These are phyloP conservation scores for Vicia villosa DNA, from an alignment of 306 rosid species.

Conservation along the genomic window DNA sequence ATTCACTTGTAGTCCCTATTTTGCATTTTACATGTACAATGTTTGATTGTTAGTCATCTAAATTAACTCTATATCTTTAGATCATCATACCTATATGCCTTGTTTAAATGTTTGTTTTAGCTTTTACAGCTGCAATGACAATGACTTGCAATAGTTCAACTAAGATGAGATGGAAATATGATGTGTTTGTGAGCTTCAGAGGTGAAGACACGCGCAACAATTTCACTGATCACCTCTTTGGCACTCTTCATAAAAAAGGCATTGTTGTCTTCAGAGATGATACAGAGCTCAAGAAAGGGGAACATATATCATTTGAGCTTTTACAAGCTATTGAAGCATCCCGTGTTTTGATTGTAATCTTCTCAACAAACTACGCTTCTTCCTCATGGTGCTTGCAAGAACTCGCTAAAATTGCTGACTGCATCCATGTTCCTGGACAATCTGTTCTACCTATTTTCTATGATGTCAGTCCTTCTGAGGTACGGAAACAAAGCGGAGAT, in stretches of 20 bases:
- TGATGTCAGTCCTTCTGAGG: slow-evolving; percentile 42
- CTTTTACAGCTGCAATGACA: too few relatives aligned
- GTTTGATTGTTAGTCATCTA: too few relatives aligned
- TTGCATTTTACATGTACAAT: too few relatives aligned
- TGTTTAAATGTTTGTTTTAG: background rate
- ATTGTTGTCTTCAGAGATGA: background rate
- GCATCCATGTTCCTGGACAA: background rate
- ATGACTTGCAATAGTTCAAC: background rate
- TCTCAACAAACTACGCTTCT: slow-evolving; percentile 12
- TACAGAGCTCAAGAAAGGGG: background rate
- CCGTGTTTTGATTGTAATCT: slow-evolving; percentile 2
- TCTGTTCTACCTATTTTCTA: slow-evolving; percentile 10
- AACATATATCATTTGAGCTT: too few relatives aligned
- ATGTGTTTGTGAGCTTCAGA: slow-evolving; percentile 36
- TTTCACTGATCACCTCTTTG: background rate
- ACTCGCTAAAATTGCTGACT: slow-evolving; percentile 8
- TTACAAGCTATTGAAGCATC: slow-evolving; percentile 33
- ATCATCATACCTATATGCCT: too few relatives aligned
- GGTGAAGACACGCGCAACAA: background rate
- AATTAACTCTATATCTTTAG: too few relatives aligned
- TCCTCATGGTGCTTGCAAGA: slow-evolving; percentile 40
- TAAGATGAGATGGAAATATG: background rate
- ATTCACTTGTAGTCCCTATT: too few relatives aligned
- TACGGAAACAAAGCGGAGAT: background rate
- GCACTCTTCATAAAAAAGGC: background rate